Conservation (phyloP, 495 filamentous ascomycete species). For the Penicillium crystallinum region DNA sequence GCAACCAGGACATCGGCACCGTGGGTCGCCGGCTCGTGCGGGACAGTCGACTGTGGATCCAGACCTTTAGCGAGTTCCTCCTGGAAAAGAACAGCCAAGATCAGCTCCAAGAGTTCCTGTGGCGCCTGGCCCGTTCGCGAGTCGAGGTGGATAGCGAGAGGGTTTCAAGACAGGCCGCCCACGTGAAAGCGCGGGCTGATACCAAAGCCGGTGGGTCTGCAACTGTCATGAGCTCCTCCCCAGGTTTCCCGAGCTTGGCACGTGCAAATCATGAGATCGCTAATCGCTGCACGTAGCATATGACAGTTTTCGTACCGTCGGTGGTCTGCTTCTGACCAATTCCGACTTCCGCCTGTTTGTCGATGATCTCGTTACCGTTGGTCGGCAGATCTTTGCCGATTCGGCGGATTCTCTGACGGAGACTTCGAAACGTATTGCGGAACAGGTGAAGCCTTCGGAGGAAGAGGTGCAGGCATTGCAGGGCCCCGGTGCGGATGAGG, state of each 20-base stretch:
- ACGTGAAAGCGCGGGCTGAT: slow-evolving; percentile 68
- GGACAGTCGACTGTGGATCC: slow-evolving; percentile 65
- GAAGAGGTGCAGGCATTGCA: slow-evolving; percentile 54
- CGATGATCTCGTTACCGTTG: slow-evolving; percentile 72
- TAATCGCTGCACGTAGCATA: slow-evolving; percentile 53
- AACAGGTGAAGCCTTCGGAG: slow-evolving; percentile 61
- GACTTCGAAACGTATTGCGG: slow-evolving; percentile 65
- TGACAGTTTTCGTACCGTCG: slow-evolving; percentile 76
- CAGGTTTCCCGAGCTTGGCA: slow-evolving; percentile 1
- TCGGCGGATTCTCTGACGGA: slow-evolving; percentile 72
- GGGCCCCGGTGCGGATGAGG: slow-evolving; percentile 52
- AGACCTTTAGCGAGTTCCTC: slow-evolving; percentile 69
- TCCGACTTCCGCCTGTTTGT: slow-evolving; percentile 85
- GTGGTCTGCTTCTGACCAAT: slow-evolving; percentile 78
- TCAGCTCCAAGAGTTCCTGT: slow-evolving; percentile 86
- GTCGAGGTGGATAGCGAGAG: slow-evolving; percentile 65
- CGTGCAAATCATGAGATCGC: slow-evolving; percentile 6
- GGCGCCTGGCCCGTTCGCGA: slow-evolving; percentile 70
- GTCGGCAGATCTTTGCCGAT: slow-evolving; percentile 80
- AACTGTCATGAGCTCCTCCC: not conserved
- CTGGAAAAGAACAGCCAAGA: slow-evolving; percentile 78
- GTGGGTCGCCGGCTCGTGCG: slow-evolving; percentile 69
- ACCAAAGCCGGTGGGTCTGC: slow-evolving; percentile 62
- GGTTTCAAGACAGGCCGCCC: slow-evolving; percentile 55
- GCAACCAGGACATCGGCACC: slow-evolving; percentile 69